Conservation (phyloP, 2,329 filamentous ascomycete genomes). For the Chaetomium sp. region DNA sequence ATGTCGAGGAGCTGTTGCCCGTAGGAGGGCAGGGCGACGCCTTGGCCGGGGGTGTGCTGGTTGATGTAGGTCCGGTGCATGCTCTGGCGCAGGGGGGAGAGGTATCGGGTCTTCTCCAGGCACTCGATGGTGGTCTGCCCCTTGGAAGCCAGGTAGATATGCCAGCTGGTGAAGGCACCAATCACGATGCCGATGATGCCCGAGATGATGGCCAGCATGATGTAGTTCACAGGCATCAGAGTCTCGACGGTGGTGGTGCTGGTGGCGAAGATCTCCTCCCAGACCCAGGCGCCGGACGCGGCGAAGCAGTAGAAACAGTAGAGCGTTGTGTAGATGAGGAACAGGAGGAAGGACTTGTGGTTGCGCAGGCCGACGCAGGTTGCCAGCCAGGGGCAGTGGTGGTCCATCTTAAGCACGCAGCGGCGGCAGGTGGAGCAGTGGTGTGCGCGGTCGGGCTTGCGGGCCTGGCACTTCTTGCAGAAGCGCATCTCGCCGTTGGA, state of each 20-base stretch:
- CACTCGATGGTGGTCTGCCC: conserved; percentile 96
- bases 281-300: conserved; percentile 81
- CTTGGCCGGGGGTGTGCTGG: conserved; percentile 54
- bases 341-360: conserved; percentile 93
- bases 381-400: conserved; percentile 97
- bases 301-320: conserved; percentile 83
- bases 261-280: conserved; percentile 71
- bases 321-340: conserved; percentile 83
- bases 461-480: conserved; percentile 95
- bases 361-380: conserved; percentile 93
- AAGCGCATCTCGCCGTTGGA: conserved; percentile 83
- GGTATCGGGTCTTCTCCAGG: conserved; percentile 91
- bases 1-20: conserved; percentile 78
- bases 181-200: conserved; percentile 92
- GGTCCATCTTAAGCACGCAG: conserved; percentile 99
- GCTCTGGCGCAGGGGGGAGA: conserved; percentile 73
- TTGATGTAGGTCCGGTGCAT: conserved; percentile 66
- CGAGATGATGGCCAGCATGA: conserved; percentile 81
- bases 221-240: conserved; percentile 85
- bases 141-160: conserved; percentile 75
- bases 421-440: conserved; percentile 94
- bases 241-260: conserved; percentile 72
- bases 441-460: conserved; percentile 93
- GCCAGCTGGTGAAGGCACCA: conserved; percentile 87
- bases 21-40: conserved; percentile 58